Base-by-base conservation (phyloP, 352 stramenopile species). In the Phytophthora citricola region DNA sequence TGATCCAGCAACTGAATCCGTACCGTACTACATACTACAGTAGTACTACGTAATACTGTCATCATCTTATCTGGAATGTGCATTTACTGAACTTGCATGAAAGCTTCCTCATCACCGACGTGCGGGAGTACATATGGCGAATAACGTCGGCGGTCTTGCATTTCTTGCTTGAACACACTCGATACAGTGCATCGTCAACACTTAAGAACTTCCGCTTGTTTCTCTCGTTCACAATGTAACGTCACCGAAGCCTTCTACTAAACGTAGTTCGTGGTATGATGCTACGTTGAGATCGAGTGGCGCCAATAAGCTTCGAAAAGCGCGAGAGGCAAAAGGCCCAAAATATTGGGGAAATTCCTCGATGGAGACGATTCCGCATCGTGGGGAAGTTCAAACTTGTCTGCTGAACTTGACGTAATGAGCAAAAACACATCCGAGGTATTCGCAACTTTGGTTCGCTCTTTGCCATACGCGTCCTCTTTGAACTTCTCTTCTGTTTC, bases 291-390 rank as follows among this genome's bases (percentile, higher is more conserved):
- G 40, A 55, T 63, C 41, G 5, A 14, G 55, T 43, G 57, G 45
- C 12, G 56, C 36, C 10, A 47, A 22, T 58, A 63, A 10, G 27
- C 27, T 31, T 31, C 27, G 27, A 31, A 31, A 31, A 0, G 48
- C 60, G 9, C 60, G 60, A 31, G 51, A 63, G 45, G 43, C 43
- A 56, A 68, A 63, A 2, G 60, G 60, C n/a, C 60, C 60, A 31
- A 68, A 68, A 31, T 67, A 69, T 54, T 17, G 24, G 12, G 0
- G 26, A 53, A 69, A 69, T 7, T 63, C 60, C 10, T 46, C 14
- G 1, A 15, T 58, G 2, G 44, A 69, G 3, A 65, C 62, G 12
- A 70, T 47, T 36, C 54, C 54, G 3, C 54, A 59, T 53, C 40
- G 1, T 53, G 38, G 17, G 58, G 58, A 53, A 65, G 57, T 26